Evolutionary conservation across 176 grass and related monocot genomes (phyloP).

Genomic region (Musa itinerans): DNA sequence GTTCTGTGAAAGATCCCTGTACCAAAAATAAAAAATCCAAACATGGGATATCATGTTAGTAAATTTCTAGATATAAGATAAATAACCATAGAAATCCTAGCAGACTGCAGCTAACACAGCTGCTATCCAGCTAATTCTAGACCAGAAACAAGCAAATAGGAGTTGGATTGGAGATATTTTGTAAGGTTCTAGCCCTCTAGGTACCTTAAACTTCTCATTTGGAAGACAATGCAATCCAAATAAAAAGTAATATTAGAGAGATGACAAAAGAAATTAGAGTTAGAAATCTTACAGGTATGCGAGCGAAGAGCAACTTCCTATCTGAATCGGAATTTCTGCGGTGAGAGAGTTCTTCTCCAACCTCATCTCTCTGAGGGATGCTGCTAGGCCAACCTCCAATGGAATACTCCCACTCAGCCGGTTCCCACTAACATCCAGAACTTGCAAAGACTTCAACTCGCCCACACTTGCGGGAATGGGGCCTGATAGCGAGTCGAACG

Average conservation of each 20-base stretch:
- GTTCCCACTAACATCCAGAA: constrained; percentile 67
- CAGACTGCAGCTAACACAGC: background rate
- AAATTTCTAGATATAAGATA: background rate
- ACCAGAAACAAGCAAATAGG: too few relatives aligned
- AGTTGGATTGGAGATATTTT: too few relatives aligned
- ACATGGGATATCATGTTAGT: background rate
- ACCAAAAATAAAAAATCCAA: constrained; percentile 18
- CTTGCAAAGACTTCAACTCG: constrained; percentile 54
- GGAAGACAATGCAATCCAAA: background rate
- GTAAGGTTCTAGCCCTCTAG: too few relatives aligned
- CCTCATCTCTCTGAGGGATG: constrained; percentile 54
- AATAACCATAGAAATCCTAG: background rate
- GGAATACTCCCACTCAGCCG: constrained; percentile 60
- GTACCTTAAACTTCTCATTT: too few relatives aligned
- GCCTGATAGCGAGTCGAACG: constrained; percentile 56
- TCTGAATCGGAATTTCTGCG: constrained; percentile 52
- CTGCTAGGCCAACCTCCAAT: constrained; percentile 29
- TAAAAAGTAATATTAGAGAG: background rate
- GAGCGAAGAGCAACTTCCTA: constrained; percentile 64
- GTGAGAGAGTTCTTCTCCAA: constrained; percentile 63
- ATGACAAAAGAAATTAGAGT: background rate
- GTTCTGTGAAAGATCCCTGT: constrained; percentile 87
- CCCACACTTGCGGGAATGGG: constrained; percentile 42
- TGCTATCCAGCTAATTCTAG: too few relatives aligned
- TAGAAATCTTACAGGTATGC: constrained; percentile 51